Evolutionary conservation across 1,284 basidiomycete species (phyloP).

Genomic region (Malassezia japonica): DNA sequence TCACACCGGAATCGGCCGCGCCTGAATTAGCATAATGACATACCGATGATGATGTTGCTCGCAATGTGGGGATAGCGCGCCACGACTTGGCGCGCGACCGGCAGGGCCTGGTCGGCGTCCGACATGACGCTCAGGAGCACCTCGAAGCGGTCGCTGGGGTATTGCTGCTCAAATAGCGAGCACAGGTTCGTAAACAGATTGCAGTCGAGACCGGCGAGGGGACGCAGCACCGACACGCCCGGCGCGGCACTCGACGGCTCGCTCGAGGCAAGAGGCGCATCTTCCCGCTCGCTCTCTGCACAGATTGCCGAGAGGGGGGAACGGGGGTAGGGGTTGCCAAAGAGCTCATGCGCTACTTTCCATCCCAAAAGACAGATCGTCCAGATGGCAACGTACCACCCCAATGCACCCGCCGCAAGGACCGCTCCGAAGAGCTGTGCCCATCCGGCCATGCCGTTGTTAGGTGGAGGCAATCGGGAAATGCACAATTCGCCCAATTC

Average conservation of each 20-base stretch:
- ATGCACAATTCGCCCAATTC: too few relatives aligned
- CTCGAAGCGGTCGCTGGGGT: constrained; percentile 35
- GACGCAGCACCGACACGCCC: constrained; percentile 41
- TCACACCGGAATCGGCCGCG: constrained; percentile 62
- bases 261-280: too few relatives aligned
- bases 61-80: constrained; percentile 32
- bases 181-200: constrained; percentile 40
- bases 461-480: too few relatives aligned
- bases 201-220: constrained; percentile 42
- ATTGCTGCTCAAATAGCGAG: constrained; percentile 41
- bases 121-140: constrained; percentile 36
- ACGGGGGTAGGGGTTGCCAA: constrained; percentile 15
- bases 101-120: constrained; percentile 36
- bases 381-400: constrained; percentile 68
- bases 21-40: constrained; percentile 26
- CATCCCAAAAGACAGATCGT: constrained; percentile 67
- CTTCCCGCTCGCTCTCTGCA: too few relatives aligned
- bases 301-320: constrained; percentile 19
- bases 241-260: constrained; percentile 42
- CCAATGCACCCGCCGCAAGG: constrained; percentile 5
- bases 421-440: background rate
- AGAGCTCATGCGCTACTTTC: constrained; percentile 35
- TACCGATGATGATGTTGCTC: constrained; percentile 31
- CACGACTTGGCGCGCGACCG: constrained; percentile 31
- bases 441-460: too few relatives aligned